Evolutionary conservation across 495 filamentous ascomycete species (phyloP), one percentile per base, ranked within the genome.

Genomic region (Xylaria longipes): DNA sequence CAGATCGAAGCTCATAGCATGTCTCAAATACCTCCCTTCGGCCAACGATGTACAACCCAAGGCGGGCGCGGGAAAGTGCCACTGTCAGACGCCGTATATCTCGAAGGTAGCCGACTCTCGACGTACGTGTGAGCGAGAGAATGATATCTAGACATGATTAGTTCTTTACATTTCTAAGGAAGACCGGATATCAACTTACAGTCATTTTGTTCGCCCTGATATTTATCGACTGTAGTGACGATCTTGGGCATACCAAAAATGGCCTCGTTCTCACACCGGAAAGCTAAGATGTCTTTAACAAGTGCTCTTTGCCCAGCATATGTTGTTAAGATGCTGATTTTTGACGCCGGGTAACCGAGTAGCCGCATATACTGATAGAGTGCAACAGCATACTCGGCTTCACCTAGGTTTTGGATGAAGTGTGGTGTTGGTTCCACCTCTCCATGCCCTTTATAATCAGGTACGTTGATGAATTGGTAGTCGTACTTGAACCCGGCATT

Each of bases 171-270:
- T 63, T 61, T 57, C 22, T 33, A 48, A 63, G 27, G 60, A 27
- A 61, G 27, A 67, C 43, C 7, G 22, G 41, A 8, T 9, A 29
- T 60, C 31, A 68, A 88, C 93, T 88, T 83, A 97, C 94, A 98
- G 76, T 98, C 96, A 82, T 98, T 99, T 83, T 99, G 96, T 85
- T 98, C 97, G 73, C 96, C 96, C 84, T 99, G 96, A 75, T 98
- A 99, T 80, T 97, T 97, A 81, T 99, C 96, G 67, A 99, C 97
- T 22, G 97, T 98, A 1, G 92, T 93, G 33, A 99, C 94, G 58
- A 92, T 90, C 79, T 91, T 92, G 48, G 96, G 96, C 83, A 97
- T 82, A 14, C 97, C 95, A 82, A 99, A 99, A 35, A 99, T 82
- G 3, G 89, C 81, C 73, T 92, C 97, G 76, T 89, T 92, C 12